These are phyloP conservation scores for Aspergillus vadensis DNA, from an alignment of 2,329 filamentous ascomycete genomes.

Conservation along the genomic window DNA sequence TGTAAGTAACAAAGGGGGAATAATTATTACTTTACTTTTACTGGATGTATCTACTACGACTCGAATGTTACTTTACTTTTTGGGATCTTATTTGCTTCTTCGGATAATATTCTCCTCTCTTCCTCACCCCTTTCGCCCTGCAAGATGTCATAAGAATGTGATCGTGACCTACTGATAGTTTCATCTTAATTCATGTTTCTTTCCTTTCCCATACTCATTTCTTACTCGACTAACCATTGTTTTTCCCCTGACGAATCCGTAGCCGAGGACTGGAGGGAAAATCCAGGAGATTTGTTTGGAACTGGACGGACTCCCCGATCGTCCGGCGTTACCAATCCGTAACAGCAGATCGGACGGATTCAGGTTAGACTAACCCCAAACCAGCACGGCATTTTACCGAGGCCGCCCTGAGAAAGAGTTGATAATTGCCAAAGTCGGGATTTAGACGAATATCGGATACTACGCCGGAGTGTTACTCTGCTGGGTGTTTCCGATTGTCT, in stretches of 20 bases:
- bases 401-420: neutral
- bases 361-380: conserved; percentile 5
- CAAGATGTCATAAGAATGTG: too few relatives aligned
- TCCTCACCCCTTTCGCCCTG: too few relatives aligned
- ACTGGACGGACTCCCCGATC: neutral
- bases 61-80: too few relatives aligned
- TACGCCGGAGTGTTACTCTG: conserved; percentile 6
- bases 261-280: neutral
- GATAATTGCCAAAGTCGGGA: neutral
- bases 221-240: neutral
- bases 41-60: too few relatives aligned
- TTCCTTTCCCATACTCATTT: too few relatives aligned
- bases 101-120: too few relatives aligned
- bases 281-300: neutral
- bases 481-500: neutral
- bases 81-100: too few relatives aligned
- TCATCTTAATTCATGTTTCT: too few relatives aligned
- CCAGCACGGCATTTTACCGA: conserved; percentile 19
- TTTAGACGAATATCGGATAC: conserved; percentile 10
- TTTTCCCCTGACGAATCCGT: neutral
- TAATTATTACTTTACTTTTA: too few relatives aligned
- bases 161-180: too few relatives aligned
- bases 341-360: conserved; percentile 10
- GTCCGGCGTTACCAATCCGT: neutral
- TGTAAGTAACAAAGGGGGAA: too few relatives aligned